Evolutionary conservation across 306 rosid genomes (phyloP), one percentile per base, ranked within the genome.

Genomic region (Castanospermum australe): DNA sequence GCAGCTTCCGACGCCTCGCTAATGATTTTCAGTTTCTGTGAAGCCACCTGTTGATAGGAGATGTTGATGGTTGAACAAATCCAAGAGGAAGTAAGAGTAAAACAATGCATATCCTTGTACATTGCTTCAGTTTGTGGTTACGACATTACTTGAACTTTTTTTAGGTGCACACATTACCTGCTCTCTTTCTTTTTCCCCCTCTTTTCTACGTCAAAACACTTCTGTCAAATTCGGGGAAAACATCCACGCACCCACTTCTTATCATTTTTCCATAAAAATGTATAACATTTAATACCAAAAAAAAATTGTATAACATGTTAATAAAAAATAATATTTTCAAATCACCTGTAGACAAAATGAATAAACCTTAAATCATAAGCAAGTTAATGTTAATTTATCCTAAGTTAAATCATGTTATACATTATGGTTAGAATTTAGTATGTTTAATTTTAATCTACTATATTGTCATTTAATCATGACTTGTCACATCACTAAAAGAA

Each of bases 1-100:
- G 92, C 97, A 4, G 36, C 83, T 22, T 87, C 88, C 82, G 89
- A 78, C 1, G 90, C 96, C 44, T 87, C 91, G 9, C 52, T 69
- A 0, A 89, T 30, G 10, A 90, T 61, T 70, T 57, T 87, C 8
- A 92, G 68, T 48, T 92, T 89, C n/a, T 90, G 82, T 10, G 54
- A 45, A 7, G 74, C 83, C 54, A 81, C 13, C 25, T 75, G 85
- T 71, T 85, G 18, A 57, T n/a, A n/a, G n/a, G 50, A 36, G 45
- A 8, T 70, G 33, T 32, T 38, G 17, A 52, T 24, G 32, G 5
- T 50, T 84, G 73, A 71, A 76, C 74, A 50, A 39, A 4, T 9
- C 41, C 11, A 8, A 44, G 14, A 30, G 35, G 24, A 62, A 10
- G 45, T 65, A 57, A 55, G 57, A 62, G 35, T 14, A 21, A 51